A percentile compares a stretch with the other conserved stretches of the same genome.
Conservation (phyloP, 495 filamentous ascomycete genomes). For the Emericellopsis terricola region DNA sequence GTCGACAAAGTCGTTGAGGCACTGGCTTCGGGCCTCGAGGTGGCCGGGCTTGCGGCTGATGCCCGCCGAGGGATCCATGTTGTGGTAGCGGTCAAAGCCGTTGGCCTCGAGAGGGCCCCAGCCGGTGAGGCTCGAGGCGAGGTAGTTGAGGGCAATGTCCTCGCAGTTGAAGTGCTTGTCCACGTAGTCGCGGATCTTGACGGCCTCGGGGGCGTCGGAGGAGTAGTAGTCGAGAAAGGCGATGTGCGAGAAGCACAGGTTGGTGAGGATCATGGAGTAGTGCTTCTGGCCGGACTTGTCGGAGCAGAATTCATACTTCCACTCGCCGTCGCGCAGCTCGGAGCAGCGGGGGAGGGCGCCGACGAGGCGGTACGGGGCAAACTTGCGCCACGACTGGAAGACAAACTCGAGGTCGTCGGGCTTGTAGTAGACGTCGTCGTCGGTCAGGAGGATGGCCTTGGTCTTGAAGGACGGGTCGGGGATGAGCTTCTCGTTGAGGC, state of each 20-base stretch:
- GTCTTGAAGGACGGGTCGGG: conserved; percentile 6
- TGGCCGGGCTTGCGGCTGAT: conserved; percentile 6
- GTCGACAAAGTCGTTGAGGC: conserved; percentile 4
- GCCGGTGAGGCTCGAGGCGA: conserved; percentile 6
- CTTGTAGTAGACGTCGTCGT: conserved; percentile 8
- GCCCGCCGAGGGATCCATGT: conserved; percentile 5
- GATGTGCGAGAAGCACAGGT: conserved; percentile 7
- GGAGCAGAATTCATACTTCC: conserved; percentile 4
- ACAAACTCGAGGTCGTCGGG: conserved; percentile 7
- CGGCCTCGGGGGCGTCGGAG: conserved; percentile 4
- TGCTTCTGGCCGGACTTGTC: conserved; percentile 1
- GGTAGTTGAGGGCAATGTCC: conserved; percentile 7
- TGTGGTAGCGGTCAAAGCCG: conserved; percentile 4
- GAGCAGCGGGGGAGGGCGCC: conserved; percentile 6
- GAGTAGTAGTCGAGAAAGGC: conserved; percentile 8
- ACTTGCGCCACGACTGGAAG: conserved; percentile 8
- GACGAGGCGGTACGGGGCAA: conserved; percentile 4
- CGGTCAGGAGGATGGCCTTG: conserved; percentile 6
- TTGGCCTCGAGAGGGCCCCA: conserved; percentile 5
- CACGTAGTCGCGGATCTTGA: conserved; percentile 5
- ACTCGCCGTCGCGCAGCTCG: background rate
- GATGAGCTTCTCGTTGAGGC: conserved; percentile 5
- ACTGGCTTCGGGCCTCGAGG: conserved; percentile 3
- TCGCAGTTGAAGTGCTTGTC: conserved; percentile 9
- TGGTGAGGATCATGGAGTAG: conserved; percentile 7